Conservation (phyloP, 352 stramenopile species). For the Globisporangium mamillatum region DNA sequence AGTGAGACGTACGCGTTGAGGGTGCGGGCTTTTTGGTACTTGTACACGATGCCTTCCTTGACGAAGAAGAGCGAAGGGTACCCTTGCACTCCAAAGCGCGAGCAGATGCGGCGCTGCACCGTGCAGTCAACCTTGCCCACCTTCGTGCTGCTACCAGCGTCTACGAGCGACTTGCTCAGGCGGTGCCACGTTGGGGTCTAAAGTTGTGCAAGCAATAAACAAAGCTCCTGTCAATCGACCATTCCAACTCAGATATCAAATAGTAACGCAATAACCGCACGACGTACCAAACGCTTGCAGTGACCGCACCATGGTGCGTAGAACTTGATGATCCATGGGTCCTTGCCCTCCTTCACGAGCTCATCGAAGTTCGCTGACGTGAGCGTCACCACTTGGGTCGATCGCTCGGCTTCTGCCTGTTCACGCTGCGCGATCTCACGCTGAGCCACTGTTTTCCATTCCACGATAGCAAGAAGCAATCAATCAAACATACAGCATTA, state of each 20-base stretch:
- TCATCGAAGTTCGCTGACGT: constrained; percentile 53
- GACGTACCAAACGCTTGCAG: constrained; percentile 72
- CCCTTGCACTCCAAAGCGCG: constrained; percentile 75
- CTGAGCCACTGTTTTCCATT: constrained; percentile 24
- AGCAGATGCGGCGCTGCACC: constrained; percentile 77
- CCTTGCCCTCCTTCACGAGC: constrained; percentile 53
- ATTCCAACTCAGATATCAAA: neutral
- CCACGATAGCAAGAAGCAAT: neutral
- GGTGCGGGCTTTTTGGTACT: constrained; percentile 68
- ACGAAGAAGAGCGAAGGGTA: constrained; percentile 82
- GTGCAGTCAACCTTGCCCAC: constrained; percentile 76
- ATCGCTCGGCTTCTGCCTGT: constrained; percentile 49
- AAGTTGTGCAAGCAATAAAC: neutral
- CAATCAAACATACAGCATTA: neutral
- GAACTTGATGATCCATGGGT: constrained; percentile 82
- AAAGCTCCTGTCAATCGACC: neutral
- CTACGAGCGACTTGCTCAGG: constrained; percentile 61
- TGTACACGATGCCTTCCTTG: constrained; percentile 69
- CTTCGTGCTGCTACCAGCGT: constrained; percentile 50
- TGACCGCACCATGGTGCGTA: constrained; percentile 79
- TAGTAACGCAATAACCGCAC: neutral
- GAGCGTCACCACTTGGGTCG: constrained; percentile 50
- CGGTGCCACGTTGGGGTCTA: constrained; percentile 68
- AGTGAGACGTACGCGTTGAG: constrained; percentile 37
- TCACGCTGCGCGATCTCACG: constrained; percentile 38